Evolutionary conservation across 2,329 filamentous ascomycete species (phyloP).

Genomic region (Gremmenia infestans): DNA sequence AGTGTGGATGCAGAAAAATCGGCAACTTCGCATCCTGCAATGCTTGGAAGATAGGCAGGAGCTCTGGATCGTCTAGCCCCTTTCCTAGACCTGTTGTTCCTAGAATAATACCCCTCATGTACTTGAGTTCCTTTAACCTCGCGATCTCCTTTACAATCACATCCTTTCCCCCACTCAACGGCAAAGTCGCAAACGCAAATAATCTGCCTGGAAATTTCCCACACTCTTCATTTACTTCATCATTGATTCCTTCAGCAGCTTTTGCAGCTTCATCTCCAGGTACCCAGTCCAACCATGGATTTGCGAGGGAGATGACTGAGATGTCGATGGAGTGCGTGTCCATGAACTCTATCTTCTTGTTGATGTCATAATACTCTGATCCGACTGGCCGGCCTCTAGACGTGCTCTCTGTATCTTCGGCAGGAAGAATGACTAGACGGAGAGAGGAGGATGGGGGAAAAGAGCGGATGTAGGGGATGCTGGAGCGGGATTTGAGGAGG

Average conservation of each 20-base stretch:
- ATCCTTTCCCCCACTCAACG: slow-evolving; percentile 61
- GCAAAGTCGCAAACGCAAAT: slow-evolving; percentile 79
- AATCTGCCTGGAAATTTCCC: slow-evolving; percentile 58
- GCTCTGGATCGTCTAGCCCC: slow-evolving; percentile 70
- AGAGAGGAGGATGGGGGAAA: slow-evolving; percentile 54
- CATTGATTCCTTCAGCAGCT: slow-evolving; percentile 66
- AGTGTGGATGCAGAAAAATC: slow-evolving; percentile 87
- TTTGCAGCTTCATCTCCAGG: slow-evolving; percentile 52
- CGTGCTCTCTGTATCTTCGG: slow-evolving; percentile 48
- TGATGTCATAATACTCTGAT: slow-evolving; percentile 74
- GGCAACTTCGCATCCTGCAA: slow-evolving; percentile 60
- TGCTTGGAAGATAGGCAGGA: slow-evolving; percentile 68
- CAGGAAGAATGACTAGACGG: slow-evolving; percentile 62
- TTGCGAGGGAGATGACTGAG: slow-evolving; percentile 83
- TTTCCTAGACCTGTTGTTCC: slow-evolving; percentile 76
- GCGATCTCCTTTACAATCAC: slow-evolving; percentile 61
- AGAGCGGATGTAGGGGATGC: slow-evolving; percentile 66
- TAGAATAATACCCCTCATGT: slow-evolving; percentile 81
- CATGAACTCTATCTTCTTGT: slow-evolving; percentile 84
- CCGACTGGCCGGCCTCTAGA: slow-evolving; percentile 78
- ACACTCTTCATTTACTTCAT: slow-evolving; percentile 73
- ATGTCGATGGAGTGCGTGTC: slow-evolving; percentile 73
- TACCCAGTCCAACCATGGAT: slow-evolving; percentile 91
- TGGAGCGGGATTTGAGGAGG: slow-evolving; percentile 52
- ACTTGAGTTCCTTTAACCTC: slow-evolving; percentile 54